Evolutionary conservation across 2,329 filamentous ascomycete genomes (phyloP).

Genomic region (Cladosporium sp.): DNA sequence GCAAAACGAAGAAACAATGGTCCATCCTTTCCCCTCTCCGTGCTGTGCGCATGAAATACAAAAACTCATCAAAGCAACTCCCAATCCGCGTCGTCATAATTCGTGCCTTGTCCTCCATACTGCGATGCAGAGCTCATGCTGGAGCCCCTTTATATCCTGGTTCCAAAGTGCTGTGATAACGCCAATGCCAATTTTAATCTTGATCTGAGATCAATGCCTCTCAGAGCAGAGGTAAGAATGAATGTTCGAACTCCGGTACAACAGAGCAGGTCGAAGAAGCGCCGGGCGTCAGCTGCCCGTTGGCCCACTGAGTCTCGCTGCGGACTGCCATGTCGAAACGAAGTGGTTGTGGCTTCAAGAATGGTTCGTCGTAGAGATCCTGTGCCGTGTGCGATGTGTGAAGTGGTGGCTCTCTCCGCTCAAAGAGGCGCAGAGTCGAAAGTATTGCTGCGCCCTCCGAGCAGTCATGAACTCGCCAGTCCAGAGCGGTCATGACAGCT

Average conservation of each 20-base stretch:
- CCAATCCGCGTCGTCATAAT: background rate
- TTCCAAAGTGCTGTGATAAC: background rate
- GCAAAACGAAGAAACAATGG: conserved; percentile 8
- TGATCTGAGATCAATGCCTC: background rate
- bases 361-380: conserved; percentile 13
- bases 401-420: background rate
- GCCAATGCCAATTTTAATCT: background rate
- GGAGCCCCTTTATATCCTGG: background rate
- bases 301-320: conserved; percentile 14
- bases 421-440: conserved; percentile 16
- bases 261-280: background rate
- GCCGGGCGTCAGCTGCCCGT: conserved; percentile 23
- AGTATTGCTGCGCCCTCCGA: conserved; percentile 24
- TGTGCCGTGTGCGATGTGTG: background rate
- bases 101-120: background rate
- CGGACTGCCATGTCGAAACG: conserved; percentile 1
- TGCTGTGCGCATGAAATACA: background rate
- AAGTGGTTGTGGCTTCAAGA: conserved; percentile 11
- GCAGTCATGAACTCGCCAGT: conserved; percentile 33
- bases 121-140: conserved; percentile 3
- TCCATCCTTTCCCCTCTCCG: background rate
- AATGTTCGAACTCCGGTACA: background rate
- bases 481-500: conserved; percentile 29
- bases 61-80: background rate
- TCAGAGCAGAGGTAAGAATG: conserved; percentile 16